Evolutionary conservation across 208 protist genomes (phyloP), one percentile per base, ranked within the genome.

Genomic region (Leishmania gerbilli): DNA sequence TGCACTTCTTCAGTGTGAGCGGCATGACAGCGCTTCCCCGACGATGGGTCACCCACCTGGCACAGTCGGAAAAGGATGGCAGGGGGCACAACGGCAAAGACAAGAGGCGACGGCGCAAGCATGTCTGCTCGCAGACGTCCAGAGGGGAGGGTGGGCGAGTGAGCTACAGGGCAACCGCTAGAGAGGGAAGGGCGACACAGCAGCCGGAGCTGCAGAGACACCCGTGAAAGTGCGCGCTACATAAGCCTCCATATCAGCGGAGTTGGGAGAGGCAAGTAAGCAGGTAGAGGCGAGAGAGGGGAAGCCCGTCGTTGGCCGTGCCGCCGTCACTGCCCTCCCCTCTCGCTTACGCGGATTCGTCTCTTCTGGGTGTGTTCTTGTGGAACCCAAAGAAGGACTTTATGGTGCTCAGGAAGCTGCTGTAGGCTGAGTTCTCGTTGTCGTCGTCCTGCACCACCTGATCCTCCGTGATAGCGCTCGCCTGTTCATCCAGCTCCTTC

Each of bases 381-480:
- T 76, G 79, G 68, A 91, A 85, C 24, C 88, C 87, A 62, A 96
- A 89, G 40, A 95, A 90, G 4, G 81, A 84, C 81, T 94, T 97
- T 24, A 95, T 60, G 34, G 88, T 82, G n/a, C 72, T 83, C 19
- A 97, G 45, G 27, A 94, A 88, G 4, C 86, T 76, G 21, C 49
- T 72, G 34, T 79, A 82, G 19, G 74, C 69, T 8, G 78, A 82
- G 75, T 85, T 94, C 11, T 97, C 93, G 78, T 97, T 95, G 84
- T 97, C 92, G 82, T 97, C 88, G 62, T 97, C 93, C 83, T 90
- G 78, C 75, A 85, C 81, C 45, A 97, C 87, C 83, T 95, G 91
- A 74, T 89, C 89, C 89, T 94, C 91, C 68, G 91, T 94, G 55
- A 97, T 97, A 34, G 77, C 82, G n/a, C 49, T 83, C 5, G 76